phyloP scores from a whole-genome alignment of 257 asterid genomes.

The Jaltomata sinuosa region DNA sequence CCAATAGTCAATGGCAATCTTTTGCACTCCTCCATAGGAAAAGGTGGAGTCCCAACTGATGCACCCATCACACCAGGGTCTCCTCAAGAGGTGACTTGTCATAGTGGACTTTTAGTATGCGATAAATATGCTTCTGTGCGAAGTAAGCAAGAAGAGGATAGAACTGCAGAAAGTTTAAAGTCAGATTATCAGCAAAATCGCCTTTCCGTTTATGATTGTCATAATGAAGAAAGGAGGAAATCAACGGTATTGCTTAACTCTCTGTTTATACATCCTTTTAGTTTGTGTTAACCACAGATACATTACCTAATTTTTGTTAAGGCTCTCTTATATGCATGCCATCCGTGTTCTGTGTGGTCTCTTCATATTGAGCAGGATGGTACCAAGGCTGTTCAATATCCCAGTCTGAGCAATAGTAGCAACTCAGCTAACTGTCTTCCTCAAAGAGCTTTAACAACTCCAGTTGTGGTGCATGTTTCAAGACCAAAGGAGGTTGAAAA shows the following conservation, averaged over 20 bases:
- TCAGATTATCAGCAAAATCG: conserved; percentile 18
- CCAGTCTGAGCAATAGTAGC: conserved; percentile 10
- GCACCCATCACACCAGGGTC: conserved; percentile 1
- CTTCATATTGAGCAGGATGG: conserved; percentile 26
- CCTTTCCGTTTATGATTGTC: conserved; percentile 4
- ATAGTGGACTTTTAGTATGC: conserved; percentile 6
- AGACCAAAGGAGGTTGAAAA: conserved; percentile 74
- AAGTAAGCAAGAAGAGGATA: conserved; percentile 16
- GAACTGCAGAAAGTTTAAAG: conserved; percentile 8
- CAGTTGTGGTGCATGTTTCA: conserved; percentile 57
- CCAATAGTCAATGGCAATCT: conserved; percentile 4
- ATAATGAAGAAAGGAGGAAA: conserved; percentile 12
- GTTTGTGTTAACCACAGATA: not conserved
- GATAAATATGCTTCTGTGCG: conserved; percentile 16
- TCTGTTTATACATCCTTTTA: not conserved
- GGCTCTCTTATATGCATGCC: not conserved
- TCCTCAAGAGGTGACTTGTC: conserved; percentile 13
- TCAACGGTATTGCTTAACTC: conserved; percentile 26
- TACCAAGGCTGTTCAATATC: conserved; percentile 13
- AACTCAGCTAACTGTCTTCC: conserved; percentile 12
- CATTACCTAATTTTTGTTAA: not conserved
- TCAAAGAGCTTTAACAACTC: conserved; percentile 27
- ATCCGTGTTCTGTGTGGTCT: not conserved
- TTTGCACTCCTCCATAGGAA: conserved; percentile 11
- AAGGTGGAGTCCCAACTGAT: conserved; percentile 8